Evolutionary conservation across 352 stramenopile genomes (phyloP), one percentile per base, ranked within the genome.

Genomic region (Phytopythium boreale): DNA sequence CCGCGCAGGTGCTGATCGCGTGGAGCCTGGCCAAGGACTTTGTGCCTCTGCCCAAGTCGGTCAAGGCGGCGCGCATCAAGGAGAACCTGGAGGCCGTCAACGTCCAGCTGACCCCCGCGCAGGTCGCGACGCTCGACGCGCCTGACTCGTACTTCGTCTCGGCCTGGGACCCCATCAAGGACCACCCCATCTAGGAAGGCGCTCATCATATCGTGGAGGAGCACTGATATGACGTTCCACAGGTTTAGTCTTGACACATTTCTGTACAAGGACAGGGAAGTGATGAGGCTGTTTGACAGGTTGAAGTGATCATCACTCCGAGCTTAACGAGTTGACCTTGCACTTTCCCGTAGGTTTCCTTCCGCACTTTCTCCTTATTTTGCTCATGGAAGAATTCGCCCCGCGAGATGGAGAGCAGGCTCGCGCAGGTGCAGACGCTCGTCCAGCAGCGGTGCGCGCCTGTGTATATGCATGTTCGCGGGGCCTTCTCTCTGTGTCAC

Each of bases 41-140:
- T 51, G 74, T 89, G 29, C 75, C 82, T 43, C 67, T 90, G 12
- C 81, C 76, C n/a, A 90, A 90, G 62, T 88, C 79, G 8, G 76
- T 87, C 12, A 69, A 77, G 8, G 44, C 62, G 2, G 60, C 62
- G 5, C 79, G 80, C 26, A 71, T 84, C 61, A 67, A 80, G 61
- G 58, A 76, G 31, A 92, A 92, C 67, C 41, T 88, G 2, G 71
- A 77, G 22, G 70, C 70, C 0, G 66, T 67, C 29, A 72, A 76
- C 26, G 47, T 92, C n/a, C 55, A 66, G 47, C 52, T 92, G 15
- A 72, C 52, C 0, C 37, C 37, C 2, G 69, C 47, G 5, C 75
- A 88, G 19, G 14, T 90, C 6, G 56, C 46, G 14, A 63, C 62
- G 20, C 65, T 89, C 0, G 75, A 80, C 12, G 70, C 67, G 10